A percentile compares a stretch with the other conserved stretches of the same genome.
These are phyloP conservation scores for Phlegmacium glaucopus DNA, from an alignment of 768 basidiomycete species.

Conservation along the genomic window DNA sequence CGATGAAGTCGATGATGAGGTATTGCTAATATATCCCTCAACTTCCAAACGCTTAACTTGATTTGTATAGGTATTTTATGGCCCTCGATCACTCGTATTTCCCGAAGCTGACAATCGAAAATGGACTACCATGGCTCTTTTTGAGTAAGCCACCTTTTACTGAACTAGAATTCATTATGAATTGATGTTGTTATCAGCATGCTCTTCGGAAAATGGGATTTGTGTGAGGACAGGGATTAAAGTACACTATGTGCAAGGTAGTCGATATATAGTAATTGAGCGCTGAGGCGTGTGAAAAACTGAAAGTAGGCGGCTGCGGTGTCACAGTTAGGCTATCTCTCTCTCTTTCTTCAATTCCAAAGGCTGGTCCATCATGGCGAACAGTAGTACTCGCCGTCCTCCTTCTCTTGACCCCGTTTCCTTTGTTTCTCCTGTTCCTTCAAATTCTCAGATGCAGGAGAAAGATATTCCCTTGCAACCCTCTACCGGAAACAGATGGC, in stretches of 20 bases:
- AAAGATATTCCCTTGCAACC: conserved; percentile 5
- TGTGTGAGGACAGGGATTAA: too few relatives aligned
- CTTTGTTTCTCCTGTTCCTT: conserved; percentile 20
- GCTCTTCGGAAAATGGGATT: conserved; percentile 48
- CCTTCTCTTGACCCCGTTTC: conserved; percentile 27
- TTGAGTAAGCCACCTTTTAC: conserved; percentile 62
- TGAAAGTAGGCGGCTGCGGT: background rate
- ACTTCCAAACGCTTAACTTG: background rate
- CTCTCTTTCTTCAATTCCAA: conserved; percentile 17
- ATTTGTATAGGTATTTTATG: conserved; percentile 82
- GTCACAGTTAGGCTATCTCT: conserved; percentile 6
- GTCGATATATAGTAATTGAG: too few relatives aligned
- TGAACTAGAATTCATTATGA: conserved; percentile 1
- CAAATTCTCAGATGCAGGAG: conserved; percentile 10
- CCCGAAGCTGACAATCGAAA: conserved; percentile 95
- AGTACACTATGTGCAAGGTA: too few relatives aligned
- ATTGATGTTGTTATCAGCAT: conserved; percentile 25
- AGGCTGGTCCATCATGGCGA: conserved; percentile 34
- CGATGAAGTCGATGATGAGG: conserved; percentile 95
- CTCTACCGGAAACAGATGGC: conserved; percentile 9
- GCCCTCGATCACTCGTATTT: conserved; percentile 88
- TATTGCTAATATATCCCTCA: conserved; percentile 22
- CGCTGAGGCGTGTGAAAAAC: conserved; percentile 6
- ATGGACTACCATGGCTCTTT: conserved; percentile 93
- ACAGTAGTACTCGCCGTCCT: conserved; percentile 16